Evolutionary conservation across 176 grass and related monocot species (phyloP), one percentile per base, ranked within the genome.

Genomic region (Themeda triandra): DNA sequence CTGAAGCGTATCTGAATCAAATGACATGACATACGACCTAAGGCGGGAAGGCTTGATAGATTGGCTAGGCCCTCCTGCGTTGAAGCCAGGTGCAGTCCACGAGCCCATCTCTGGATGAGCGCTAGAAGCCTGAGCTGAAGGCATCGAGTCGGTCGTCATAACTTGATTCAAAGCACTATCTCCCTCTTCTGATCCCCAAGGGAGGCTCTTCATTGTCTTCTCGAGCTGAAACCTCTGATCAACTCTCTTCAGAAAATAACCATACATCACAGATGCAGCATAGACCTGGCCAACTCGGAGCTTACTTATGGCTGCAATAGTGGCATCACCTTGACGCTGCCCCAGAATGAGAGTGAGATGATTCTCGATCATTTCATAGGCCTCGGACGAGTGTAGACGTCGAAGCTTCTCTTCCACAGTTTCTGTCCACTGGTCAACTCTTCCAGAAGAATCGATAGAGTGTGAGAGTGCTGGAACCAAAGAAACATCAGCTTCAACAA

Each of bases 291-390:
- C 93, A 62, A 96, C 93, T 12, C 93, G 88, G 87, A 99, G 96
- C 88, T 96, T 99, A 79, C 96, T 96, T 85, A 99, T 94, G 66
- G 96, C 86, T 2, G 93, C 93, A 29, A 96, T 85, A 6, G 93
- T 85, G 12, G 83, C 77, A 83, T 44, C 91, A 77, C 70, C 91
- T 89, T 69, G 91, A 49, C 86, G 89, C 71, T 96, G 92, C 66
- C 96, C 96, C 42, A 99, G 76, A 75, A 99, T 96, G 79, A 99
- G 96, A 77, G 92, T 10, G 12, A 99, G 88, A 35, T 99, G 93
- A 58, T 99, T 99, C 88, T 99, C 91, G 8, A 99, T 99, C 96
- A 99, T 96, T 80, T 99, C 96, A 86, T 92, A 92, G 27, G 96
- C 93, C 80, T 96, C 93, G 0, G 56, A 25, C 13, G 96, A 99